Base-by-base conservation (phyloP, 306 rosid species). In the Oxytropis ochrocephala region DNA sequence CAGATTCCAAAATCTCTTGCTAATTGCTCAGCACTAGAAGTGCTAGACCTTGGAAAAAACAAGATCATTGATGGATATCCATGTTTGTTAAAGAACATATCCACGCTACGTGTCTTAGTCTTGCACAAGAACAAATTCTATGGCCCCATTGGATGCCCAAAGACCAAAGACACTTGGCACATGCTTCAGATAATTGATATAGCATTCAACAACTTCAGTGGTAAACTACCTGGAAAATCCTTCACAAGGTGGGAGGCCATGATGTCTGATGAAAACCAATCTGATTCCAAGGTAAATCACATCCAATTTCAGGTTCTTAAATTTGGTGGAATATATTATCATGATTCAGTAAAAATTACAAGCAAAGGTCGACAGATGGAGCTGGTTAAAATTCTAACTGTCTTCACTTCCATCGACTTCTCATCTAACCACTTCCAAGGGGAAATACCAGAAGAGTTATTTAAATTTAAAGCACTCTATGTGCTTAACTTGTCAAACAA, bases 161-260 rank as follows among this genome's bases (percentile, higher is more conserved):
- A 32, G 0, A 3, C 1, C 8, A 50, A 4, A 6, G 51, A 6
- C 8, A 44, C 6, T 12, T 80, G 87, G 87, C 3, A 0, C 0
- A 52, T 0, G 50, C 80, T 83, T 41, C 85, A 79, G 29, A 81
- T 86, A 12, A 0, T 79, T 1, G 83, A 86, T 24, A 1, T 86
- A 0, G 85, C 83, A n/a, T 58, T 6, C 53, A 87, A 84, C 81
- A 80, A 43, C 17, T 84, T 84, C 13, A 67, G 3, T 29, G 85
- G 84, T 7, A 3, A 3, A 1, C 21, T 78, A 27, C 82, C 69
- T 8, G 12, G 33, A 27, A 8, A 0, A 8, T 3, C 0, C 68
- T 32, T 84, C 11, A 11, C 1, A 9, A 49, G 14, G 0, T 81
- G 82, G 88, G 8, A 52, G 8, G 75, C 70, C 47, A 82, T 86